phyloP scores from a whole-genome alignment of 495 filamentous ascomycete species.

The Podospora pseudocomata region DNA sequence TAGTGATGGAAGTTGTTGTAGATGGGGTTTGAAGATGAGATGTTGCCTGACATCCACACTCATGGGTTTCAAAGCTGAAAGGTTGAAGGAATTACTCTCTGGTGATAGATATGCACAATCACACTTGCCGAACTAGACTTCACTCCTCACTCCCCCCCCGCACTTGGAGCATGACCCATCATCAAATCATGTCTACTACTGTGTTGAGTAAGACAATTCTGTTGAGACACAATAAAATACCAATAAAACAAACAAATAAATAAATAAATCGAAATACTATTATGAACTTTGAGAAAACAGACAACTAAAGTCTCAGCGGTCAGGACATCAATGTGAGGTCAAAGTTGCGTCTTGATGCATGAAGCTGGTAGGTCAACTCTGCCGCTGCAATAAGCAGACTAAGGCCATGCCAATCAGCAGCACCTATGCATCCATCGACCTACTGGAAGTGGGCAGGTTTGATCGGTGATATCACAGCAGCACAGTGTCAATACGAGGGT shows the following conservation, averaged over 20 bases:
- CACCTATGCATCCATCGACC: not conserved
- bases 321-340: not conserved
- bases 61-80: not conserved
- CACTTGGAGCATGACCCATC: not conserved
- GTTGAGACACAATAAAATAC: too few species aligned
- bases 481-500: not conserved
- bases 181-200: not conserved
- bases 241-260: too few species aligned
- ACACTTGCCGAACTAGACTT: not conserved
- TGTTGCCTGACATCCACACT: not conserved
- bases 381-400: not conserved
- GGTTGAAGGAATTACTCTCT: too few species aligned
- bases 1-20: not conserved
- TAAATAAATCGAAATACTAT: too few species aligned
- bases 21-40: not conserved
- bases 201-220: too few species aligned
- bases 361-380: not conserved
- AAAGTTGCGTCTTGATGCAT: not conserved
- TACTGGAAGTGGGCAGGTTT: not conserved
- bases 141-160: not conserved
- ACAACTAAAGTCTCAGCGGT: not conserved
- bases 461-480: not conserved
- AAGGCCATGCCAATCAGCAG: not conserved
- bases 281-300: not conserved
- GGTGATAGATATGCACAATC: not conserved